phyloP scores from a whole-genome alignment of 2,329 filamentous ascomycete species.

The Chaetoscypha palmicola region DNA sequence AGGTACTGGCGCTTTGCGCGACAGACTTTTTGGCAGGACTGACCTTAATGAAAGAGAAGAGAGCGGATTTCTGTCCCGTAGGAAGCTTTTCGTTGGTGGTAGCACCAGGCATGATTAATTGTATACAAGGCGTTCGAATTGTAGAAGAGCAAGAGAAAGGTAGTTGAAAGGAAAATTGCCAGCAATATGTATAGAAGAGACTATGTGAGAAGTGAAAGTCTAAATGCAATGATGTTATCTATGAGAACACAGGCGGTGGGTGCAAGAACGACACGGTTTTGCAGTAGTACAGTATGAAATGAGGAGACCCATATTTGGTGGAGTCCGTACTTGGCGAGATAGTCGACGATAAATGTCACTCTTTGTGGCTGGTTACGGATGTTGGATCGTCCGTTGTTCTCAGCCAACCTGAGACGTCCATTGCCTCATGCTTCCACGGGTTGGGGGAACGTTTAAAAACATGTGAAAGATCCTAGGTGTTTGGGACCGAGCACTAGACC shows the following conservation, averaged over 20 bases:
- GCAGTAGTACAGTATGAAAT: background rate
- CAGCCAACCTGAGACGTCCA: background rate
- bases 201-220: background rate
- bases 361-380: constrained; percentile 5
- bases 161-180: background rate
- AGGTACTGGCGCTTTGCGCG: background rate
- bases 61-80: constrained; percentile 24
- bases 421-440: constrained; percentile 1
- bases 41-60: constrained; percentile 30
- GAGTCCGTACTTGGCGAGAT: background rate
- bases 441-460: no score
- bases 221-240: background rate
- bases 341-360: background rate
- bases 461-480: background rate
- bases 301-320: background rate
- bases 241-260: background rate
- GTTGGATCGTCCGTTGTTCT: constrained; percentile 4
- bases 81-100: constrained; percentile 13
- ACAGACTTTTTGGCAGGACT: background rate
- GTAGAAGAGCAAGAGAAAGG: background rate
- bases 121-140: no score
- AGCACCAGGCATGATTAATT: constrained; percentile 4
- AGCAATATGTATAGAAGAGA: background rate
- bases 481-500: background rate
- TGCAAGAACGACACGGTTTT: background rate